phyloP scores from a whole-genome alignment of 2,329 filamentous ascomycete genomes.

The Penicillium aurantiogriseum region DNA sequence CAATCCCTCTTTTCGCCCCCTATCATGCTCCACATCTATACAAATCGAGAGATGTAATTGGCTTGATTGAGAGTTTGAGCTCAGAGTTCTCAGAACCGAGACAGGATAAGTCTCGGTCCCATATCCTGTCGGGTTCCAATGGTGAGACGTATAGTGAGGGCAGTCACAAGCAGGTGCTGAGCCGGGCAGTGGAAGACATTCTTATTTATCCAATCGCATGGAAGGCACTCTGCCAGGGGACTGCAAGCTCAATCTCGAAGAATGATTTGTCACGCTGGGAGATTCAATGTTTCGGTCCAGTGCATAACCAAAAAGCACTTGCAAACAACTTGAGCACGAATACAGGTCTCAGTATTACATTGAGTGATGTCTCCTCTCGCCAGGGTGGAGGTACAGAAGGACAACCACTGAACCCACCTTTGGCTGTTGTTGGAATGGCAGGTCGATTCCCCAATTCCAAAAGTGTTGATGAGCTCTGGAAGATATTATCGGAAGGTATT shows the following conservation, averaged over 20 bases:
- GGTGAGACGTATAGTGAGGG: not conserved
- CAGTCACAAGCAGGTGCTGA: not conserved
- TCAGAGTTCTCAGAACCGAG: not conserved
- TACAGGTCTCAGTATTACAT: not conserved
- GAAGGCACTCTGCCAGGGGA: not conserved
- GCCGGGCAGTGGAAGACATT: not conserved
- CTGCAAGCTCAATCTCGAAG: not conserved
- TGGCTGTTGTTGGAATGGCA: slow-evolving; percentile 74
- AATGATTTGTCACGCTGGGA: not conserved
- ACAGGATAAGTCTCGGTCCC: not conserved
- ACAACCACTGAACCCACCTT: not conserved
- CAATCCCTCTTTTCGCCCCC: not conserved
- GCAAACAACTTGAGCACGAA: not conserved
- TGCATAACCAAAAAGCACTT: not conserved
- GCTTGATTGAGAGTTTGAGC: not conserved
- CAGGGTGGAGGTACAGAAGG: too few relatives aligned
- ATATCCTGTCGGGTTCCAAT: not conserved
- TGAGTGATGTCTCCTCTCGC: too few relatives aligned
- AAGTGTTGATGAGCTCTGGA: slow-evolving; percentile 66
- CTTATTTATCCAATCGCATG: not conserved
- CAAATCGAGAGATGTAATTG: not conserved
- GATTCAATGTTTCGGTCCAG: not conserved
- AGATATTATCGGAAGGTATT: slow-evolving; percentile 65
- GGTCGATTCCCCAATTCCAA: slow-evolving; percentile 69
- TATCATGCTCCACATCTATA: not conserved